Evolutionary conservation across 2,329 filamentous ascomycete genomes (phyloP), one percentile per base, ranked within the genome.

Genomic region (Didymellaceae sp.): DNA sequence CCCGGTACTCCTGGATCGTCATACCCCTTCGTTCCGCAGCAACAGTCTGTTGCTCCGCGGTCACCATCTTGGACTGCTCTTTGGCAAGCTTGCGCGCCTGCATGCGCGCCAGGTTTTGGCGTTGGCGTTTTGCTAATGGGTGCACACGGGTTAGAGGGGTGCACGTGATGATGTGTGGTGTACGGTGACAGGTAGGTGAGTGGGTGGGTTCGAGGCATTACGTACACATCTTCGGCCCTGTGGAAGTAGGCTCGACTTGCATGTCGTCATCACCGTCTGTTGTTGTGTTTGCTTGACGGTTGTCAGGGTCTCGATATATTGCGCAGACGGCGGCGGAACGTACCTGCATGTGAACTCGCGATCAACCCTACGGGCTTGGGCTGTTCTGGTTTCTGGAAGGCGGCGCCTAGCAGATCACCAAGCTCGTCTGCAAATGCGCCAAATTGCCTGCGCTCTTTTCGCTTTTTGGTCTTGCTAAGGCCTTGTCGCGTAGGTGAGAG

Each of bases 371-470:
- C 10, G 10, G 26, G 24, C 34, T 31, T 47, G 6, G 38, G 26
- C 17, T 52, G 33, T 6, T 47, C 41, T 16, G 45, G 28, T 34
- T 18, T 42, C n/a, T 46, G 31, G 21, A 65, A 65, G 13, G 60
- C 62, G 20, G 46, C 50, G 13, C 55, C 60, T 24, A 65, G 28
- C 14, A 62, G 44, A 13, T 53, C 51, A 9, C 50, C 57, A 16
- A 65, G 47, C 17, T 63, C 58, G 16, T 63, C 58, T 5, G 56
- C 54, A 26, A 65, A 42, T 7, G 60, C 62, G 10, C 60, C 58
- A 41, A 65, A 55, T 30, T 58, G 44, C n/a, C 48, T 55, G 43
- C 61, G 55, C 38, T 62, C 61, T 35, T 60, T 61, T 37, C 48
- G 45, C 41, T 56, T 59, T 37, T 55, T 53, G 44, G 45, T 48